Percentiles rank a stretch among this genome's conserved stretches.
phyloP scores from a whole-genome alignment of 345 rosid genomes.

The Anacardium occidentale region DNA sequence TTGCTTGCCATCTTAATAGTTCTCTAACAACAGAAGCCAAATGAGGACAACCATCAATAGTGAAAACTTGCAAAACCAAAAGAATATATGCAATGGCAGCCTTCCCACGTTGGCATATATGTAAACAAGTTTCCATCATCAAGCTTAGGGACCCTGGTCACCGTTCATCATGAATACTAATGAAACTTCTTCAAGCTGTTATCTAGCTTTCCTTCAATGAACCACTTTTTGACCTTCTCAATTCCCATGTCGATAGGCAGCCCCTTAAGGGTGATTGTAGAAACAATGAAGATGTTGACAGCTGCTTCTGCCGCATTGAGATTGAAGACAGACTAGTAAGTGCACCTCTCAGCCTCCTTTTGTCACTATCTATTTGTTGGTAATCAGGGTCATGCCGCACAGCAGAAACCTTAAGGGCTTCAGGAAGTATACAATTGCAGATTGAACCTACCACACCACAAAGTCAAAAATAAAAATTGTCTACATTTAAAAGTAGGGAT shows the following conservation, averaged over 20 bases:
- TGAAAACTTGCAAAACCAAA: slow-evolving; percentile 6
- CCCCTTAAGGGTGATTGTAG: slow-evolving; percentile 83
- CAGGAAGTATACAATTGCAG: slow-evolving; percentile 91
- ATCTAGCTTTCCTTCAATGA: slow-evolving; percentile 65
- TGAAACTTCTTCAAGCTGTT: not conserved
- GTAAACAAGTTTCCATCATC: not conserved
- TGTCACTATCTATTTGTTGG: slow-evolving; percentile 63
- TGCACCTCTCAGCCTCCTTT: slow-evolving; percentile 55
- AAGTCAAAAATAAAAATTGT: slow-evolving; percentile 14
- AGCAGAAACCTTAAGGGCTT: slow-evolving; percentile 65
- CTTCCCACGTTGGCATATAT: not conserved
- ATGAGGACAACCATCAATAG: not conserved
- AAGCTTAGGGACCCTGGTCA: not conserved
- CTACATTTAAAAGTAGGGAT: slow-evolving; percentile 20
- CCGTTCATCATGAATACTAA: not conserved
- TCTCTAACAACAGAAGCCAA: not conserved
- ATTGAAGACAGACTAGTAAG: slow-evolving; percentile 77
- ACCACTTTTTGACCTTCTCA: slow-evolving; percentile 57
- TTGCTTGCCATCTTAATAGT: not conserved
- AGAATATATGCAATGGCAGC: not conserved
- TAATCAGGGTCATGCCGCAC: slow-evolving; percentile 58
- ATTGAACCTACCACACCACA: slow-evolving; percentile 55
- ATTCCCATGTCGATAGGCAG: slow-evolving; percentile 83
- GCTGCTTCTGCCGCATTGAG: slow-evolving; percentile 77
- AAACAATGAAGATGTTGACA: slow-evolving; percentile 63